Evolutionary conservation across 345 rosid species (phyloP), one percentile per base, ranked within the genome.

Genomic region (Stellera chamaejasme): DNA sequence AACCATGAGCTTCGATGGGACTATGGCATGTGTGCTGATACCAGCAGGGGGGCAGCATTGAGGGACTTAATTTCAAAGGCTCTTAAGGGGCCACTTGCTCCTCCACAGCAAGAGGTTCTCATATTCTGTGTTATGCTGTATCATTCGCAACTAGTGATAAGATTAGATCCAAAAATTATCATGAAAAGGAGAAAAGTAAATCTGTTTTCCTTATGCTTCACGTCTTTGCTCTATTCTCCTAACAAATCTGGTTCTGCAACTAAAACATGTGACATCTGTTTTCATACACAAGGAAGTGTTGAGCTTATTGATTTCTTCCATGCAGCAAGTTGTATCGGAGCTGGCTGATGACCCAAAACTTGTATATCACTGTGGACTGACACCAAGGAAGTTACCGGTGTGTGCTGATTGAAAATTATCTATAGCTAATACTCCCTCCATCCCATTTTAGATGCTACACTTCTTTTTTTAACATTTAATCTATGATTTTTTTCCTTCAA

Each of bases 1-100:
- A 85, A 69, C 64, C 96, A 90, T 59, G 99, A 93, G 81, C 96
- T 93, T 72, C 66, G 83, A 32, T 93, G 99, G 99, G 99, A 93
- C 63, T 80, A 82, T 52, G 83, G 92, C 50, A 93, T 93, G 97
- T 93, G 99, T 80, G 99, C 95, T 59, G 96, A 93, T 81, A 90
- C 96, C 16, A 87, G 97, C 79, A 83, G 87, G 75, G 96, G 92
- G 49, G 90, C 92, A 44, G 86, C 88, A 23, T 87, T 93, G 45
- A 81, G 88, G 61, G 96, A 85, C 77, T 72, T 87, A 60, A 87
- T 93, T 74, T 75, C 77, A 45, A 87, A 85, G 78, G 97, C 96
- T 67, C 66, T 84, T 62, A 87, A 80, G 81, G 91, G 85, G 59
- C 72, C 96, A 47, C 77, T 93, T 52, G 80, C 80, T 39, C 99